Percentiles rank a stretch among this genome's conserved stretches.
phyloP scores from a whole-genome alignment of 176 grass and related monocot genomes.

The Oryza punctata region DNA sequence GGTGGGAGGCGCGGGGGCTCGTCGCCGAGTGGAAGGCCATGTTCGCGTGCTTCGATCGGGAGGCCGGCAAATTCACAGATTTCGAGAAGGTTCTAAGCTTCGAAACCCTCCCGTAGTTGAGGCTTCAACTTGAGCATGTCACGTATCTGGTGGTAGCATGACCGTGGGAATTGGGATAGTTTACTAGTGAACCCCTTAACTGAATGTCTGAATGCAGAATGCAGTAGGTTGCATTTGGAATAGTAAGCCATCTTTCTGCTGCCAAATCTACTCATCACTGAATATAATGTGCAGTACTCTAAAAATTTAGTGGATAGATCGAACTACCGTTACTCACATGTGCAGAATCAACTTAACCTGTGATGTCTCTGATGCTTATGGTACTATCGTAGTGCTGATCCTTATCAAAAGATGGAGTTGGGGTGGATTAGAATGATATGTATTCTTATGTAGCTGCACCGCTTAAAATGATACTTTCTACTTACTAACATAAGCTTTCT shows the following conservation, averaged over 20 bases:
- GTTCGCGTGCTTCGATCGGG: conserved; percentile 66
- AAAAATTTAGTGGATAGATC: neutral
- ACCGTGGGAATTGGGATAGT: neutral
- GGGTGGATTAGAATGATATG: neutral
- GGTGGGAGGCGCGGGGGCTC: conserved; percentile 71
- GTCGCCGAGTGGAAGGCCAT: conserved; percentile 77
- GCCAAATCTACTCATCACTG: neutral
- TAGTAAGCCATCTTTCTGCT: neutral
- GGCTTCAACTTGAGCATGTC: neutral
- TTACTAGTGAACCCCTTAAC: neutral
- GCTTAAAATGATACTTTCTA: neutral
- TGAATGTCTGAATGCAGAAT: neutral
- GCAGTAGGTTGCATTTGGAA: neutral
- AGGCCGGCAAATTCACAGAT: conserved; percentile 58
- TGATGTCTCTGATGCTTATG: neutral
- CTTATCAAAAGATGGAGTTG: neutral
- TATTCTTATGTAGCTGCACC: neutral
- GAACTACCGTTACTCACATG: neutral
- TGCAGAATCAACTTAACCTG: neutral
- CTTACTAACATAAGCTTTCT: conserved; percentile 11
- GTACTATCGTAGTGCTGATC: neutral
- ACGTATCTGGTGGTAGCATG: neutral
- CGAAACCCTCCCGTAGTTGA: neutral
- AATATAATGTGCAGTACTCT: neutral
- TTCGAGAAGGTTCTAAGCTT: conserved; percentile 51